Base-by-base conservation (phyloP, 805 yeast genomes). In the Ogataea paraovalis region DNA sequence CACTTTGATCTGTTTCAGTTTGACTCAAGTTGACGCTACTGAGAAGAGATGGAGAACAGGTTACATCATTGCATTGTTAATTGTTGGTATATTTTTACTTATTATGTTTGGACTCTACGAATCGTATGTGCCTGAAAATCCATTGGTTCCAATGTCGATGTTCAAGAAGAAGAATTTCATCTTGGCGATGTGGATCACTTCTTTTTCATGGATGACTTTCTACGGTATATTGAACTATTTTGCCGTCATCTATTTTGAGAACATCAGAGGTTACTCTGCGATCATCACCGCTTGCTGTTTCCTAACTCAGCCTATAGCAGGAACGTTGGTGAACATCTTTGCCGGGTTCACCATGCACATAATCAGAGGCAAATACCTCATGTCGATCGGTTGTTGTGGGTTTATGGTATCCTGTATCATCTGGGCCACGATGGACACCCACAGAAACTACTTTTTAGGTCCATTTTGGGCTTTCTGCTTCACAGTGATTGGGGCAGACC, bases 101-200 rank as follows among this genome's bases (percentile, higher is more conserved):
- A 56, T 59, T 1, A 57, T 46, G 0, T 67, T 73, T 41, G 65
- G 64, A 2, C 12, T 69, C 8, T 74, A 69, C 52, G 79, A 76
- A 56, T 39, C 53, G 2, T 67, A 67, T 39, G 47, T 72, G 1
- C 73, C 78, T 1, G 39, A 49, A 38, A 55, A 59, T n/a, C 79
- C 80, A n/a, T 55, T 76, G 18, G 71, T 75, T 73, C 80, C 80
- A 10, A 67, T 74, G 68, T 45, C 49, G 33, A 58, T 75, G 47
- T 75, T 75, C 71, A 63, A 57, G 40, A 67, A 58, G 45, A 60
- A 53, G 23, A 69, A 70, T 36, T 76, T 76, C 42, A 59, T 69
- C 14, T 37, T 73, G 2, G 60, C 69, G 44, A 72, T 75, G 74
- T 44, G 61, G 4, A 59, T 72, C 42, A 57, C 66, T 8, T 47